A percentile compares a stretch with the other conserved stretches of the same genome.
Evolutionary conservation across 495 filamentous ascomycete genomes (phyloP).

Genomic region (Aspergillus conjunctus): DNA sequence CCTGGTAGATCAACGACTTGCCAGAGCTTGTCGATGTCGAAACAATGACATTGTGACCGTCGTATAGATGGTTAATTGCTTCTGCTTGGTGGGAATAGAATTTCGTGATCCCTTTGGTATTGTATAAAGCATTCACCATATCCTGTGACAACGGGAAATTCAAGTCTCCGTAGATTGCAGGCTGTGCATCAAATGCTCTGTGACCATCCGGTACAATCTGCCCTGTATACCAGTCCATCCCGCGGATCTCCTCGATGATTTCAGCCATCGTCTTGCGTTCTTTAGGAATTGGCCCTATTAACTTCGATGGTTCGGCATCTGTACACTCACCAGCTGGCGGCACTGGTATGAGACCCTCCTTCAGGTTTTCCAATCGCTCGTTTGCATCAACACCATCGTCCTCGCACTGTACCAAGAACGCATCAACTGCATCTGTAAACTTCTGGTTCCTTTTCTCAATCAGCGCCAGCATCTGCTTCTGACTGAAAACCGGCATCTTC

Average conservation of each 20-base stretch:
- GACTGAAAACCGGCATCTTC: slow-evolving; percentile 91
- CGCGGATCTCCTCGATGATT: slow-evolving; percentile 82
- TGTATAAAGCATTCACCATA: slow-evolving; percentile 92
- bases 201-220: slow-evolving; percentile 96
- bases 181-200: slow-evolving; percentile 86
- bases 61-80: slow-evolving; percentile 87
- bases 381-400: slow-evolving; percentile 68
- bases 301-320: slow-evolving; percentile 26
- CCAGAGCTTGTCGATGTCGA: slow-evolving; percentile 95
- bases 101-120: slow-evolving; percentile 78
- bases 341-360: slow-evolving; percentile 47
- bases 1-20: slow-evolving; percentile 94
- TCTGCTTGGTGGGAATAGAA: slow-evolving; percentile 96
- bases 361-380: slow-evolving; percentile 55
- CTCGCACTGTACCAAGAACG: slow-evolving; percentile 74
- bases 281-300: slow-evolving; percentile 71
- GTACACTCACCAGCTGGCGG: slow-evolving; percentile 51
- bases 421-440: slow-evolving; percentile 76
- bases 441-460: slow-evolving; percentile 92
- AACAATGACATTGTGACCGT: slow-evolving; percentile 85
- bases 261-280: slow-evolving; percentile 81
- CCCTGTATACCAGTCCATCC: slow-evolving; percentile 80
- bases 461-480: slow-evolving; percentile 85
- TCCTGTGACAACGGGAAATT: slow-evolving; percentile 85
- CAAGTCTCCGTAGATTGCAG: slow-evolving; percentile 79